phyloP scores from a whole-genome alignment of 495 filamentous ascomycete genomes.

The Aspergillus avenaceus region DNA sequence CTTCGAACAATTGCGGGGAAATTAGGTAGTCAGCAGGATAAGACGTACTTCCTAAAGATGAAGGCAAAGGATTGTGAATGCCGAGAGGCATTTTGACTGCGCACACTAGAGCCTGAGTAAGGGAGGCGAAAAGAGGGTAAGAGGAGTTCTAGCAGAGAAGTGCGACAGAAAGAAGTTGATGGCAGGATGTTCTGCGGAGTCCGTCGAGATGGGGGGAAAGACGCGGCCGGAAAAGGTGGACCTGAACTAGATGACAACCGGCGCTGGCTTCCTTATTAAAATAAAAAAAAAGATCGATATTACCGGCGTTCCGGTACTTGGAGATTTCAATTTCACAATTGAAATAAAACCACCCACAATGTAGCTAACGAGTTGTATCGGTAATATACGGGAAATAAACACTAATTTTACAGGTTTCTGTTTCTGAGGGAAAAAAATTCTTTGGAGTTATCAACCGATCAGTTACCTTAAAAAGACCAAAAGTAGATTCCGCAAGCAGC shows the following conservation, averaged over 20 bases:
- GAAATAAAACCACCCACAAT: too few relatives aligned
- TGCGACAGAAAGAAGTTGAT: conserved; percentile 15
- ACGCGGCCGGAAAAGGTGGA: conserved; percentile 32
- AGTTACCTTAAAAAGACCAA: too few relatives aligned
- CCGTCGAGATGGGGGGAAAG: conserved; percentile 29
- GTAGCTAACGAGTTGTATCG: too few relatives aligned
- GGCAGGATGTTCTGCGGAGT: conserved; percentile 15
- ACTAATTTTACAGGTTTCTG: too few relatives aligned
- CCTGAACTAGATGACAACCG: conserved; percentile 12
- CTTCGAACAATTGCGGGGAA: conserved; percentile 35
- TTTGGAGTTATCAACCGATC: too few relatives aligned
- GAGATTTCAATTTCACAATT: not conserved
- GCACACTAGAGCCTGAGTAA: conserved; percentile 10
- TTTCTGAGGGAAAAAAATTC: too few relatives aligned
- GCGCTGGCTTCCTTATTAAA: too few relatives aligned
- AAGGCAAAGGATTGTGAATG: conserved; percentile 66
- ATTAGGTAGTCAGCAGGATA: conserved; percentile 7
- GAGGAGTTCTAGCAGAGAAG: conserved; percentile 3
- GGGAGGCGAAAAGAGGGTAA: not conserved
- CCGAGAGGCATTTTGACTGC: conserved; percentile 51
- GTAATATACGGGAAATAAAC: too few relatives aligned
- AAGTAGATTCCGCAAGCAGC: not conserved
- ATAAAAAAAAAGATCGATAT: not conserved
- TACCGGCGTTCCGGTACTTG: not conserved
- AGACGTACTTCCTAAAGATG: conserved; percentile 58